phyloP scores from a whole-genome alignment of 73 alveolate genomes.

The Paramecium biaurelia region DNA sequence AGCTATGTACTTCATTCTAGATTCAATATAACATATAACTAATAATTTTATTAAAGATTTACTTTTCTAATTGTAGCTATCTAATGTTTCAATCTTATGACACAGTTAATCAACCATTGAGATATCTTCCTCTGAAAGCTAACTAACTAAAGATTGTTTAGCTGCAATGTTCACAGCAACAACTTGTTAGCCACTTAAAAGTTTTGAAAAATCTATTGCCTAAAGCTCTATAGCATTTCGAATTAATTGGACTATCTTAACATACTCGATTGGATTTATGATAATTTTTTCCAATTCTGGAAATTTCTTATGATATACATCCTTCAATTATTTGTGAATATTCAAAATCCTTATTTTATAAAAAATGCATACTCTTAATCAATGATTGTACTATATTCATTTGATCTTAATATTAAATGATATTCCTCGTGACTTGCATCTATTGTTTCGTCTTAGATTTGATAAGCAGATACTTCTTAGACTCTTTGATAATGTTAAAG shows the following conservation, averaged over 20 bases:
- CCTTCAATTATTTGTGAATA: conserved; percentile 73
- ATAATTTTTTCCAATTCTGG: conserved; percentile 90
- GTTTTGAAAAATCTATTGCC: conserved; percentile 72
- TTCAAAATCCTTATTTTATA: conserved; percentile 31
- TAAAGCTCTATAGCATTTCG: conserved; percentile 72
- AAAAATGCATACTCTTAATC: conserved; percentile 44
- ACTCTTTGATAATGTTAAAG: neutral
- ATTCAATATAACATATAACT: conserved; percentile 72
- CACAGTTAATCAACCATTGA: conserved; percentile 67
- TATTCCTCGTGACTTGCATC: conserved; percentile 57
- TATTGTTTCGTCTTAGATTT: neutral
- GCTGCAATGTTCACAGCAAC: conserved; percentile 87
- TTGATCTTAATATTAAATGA: conserved; percentile 48
- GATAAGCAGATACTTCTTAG: neutral
- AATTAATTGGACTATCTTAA: conserved; percentile 80
- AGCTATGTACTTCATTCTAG: conserved; percentile 85
- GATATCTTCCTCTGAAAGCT: conserved; percentile 63
- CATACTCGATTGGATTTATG: conserved; percentile 84
- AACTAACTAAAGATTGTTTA: conserved; percentile 69
- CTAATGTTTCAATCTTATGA: conserved; percentile 71
- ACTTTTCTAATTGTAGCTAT: conserved; percentile 57
- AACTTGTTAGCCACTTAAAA: conserved; percentile 78
- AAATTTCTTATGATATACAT: conserved; percentile 79
- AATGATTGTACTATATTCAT: conserved; percentile 52
- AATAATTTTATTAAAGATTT: conserved; percentile 9